These are phyloP conservation scores for Choiromyces venosus DNA, from an alignment of 495 filamentous ascomycete genomes.

Conservation along the genomic window DNA sequence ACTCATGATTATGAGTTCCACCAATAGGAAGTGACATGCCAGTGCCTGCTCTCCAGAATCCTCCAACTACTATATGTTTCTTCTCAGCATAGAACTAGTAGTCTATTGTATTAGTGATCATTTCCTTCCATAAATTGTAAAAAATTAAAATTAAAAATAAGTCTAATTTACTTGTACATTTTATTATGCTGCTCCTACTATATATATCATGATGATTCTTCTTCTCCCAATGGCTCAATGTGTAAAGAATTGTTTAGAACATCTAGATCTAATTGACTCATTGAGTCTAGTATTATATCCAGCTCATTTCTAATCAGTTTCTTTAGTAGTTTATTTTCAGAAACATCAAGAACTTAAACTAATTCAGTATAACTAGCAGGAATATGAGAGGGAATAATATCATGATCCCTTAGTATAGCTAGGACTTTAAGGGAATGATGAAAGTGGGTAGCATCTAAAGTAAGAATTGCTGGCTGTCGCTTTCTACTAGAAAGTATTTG, in stretches of 20 bases:
- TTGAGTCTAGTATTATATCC: not conserved
- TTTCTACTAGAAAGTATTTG: not conserved
- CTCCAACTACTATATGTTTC: no score
- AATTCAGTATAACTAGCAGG: not conserved
- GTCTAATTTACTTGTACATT: no score
- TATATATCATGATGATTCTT: not conserved
- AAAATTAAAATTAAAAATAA: no score
- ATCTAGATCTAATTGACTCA: not conserved
- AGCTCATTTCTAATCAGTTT: not conserved
- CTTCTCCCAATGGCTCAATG: not conserved
- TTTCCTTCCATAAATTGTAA: no score
- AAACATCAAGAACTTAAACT: not conserved
- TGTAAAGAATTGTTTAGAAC: not conserved
- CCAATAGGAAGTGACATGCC: no score
- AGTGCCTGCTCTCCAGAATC: no score
- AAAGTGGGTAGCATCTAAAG: constrained; percentile 7
- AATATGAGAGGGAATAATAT: not conserved
- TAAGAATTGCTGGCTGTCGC: not conserved
- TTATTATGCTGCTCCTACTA: not conserved
- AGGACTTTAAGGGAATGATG: not conserved
- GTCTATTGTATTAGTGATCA: no score
- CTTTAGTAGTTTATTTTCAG: not conserved
- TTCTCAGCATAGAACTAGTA: no score
- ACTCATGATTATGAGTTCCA: no score
- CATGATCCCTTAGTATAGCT: not conserved